Evolutionary conservation across 495 filamentous ascomycete species (phyloP).

Genomic region (Aspergillus kassunensis): DNA sequence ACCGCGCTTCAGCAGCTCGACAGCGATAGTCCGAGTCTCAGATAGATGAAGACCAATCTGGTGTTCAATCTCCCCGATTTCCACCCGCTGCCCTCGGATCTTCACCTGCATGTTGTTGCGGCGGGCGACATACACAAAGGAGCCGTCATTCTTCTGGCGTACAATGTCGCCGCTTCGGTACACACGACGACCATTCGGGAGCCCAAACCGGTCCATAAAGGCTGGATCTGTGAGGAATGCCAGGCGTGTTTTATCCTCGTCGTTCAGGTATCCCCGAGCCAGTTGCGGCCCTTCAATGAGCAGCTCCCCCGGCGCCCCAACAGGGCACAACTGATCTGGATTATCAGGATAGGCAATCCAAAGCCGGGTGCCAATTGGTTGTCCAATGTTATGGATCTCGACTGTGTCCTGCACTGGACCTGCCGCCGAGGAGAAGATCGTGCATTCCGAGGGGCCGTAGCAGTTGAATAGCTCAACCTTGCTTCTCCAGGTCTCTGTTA

Average conservation of each 20-base stretch:
- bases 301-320: neutral
- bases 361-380: too few relatives aligned
- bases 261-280: neutral
- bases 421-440: neutral
- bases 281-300: neutral
- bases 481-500: neutral
- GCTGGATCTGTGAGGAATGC: neutral
- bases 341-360: too few relatives aligned
- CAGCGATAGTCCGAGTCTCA: too few relatives aligned
- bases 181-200: neutral
- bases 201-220: too few relatives aligned
- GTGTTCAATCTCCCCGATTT: conserved; percentile 38
- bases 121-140: conserved; percentile 12
- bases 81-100: conserved; percentile 40
- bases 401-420: too few relatives aligned
- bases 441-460: neutral
- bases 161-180: neutral
- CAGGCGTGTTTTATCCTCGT: neutral
- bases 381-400: too few relatives aligned
- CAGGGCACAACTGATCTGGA: too few relatives aligned
- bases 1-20: too few relatives aligned
- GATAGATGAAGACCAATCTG: too few relatives aligned
- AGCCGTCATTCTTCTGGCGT: neutral
- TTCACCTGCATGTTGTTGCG: conserved; percentile 38
- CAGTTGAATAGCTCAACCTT: neutral